phyloP scores from a whole-genome alignment of 371 early-diverging fungal genomes.

The Syncephalastrum racemosum region DNA sequence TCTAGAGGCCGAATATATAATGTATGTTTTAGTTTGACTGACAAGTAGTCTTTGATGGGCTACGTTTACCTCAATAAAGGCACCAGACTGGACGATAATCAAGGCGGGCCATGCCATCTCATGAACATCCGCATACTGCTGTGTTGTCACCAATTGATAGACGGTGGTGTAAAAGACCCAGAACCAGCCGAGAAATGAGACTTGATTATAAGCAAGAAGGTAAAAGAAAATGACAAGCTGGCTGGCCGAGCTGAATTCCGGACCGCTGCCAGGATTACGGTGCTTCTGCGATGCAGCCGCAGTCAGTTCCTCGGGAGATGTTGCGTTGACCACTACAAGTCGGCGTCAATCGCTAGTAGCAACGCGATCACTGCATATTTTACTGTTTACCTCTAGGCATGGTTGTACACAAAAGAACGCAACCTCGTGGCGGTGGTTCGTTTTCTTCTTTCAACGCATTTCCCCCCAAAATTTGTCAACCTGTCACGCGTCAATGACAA shows the following conservation, averaged over 20 bases:
- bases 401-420: no score
- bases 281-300: slow-evolving; percentile 3
- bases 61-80: slow-evolving; percentile 68
- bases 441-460: no score
- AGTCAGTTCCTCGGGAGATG: slow-evolving; percentile 1
- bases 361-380: no score
- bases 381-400: slow-evolving; percentile 3
- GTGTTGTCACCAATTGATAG: slow-evolving; percentile 46
- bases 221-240: slow-evolving; percentile 40
- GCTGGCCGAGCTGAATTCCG: slow-evolving; percentile 11
- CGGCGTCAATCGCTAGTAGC: no score
- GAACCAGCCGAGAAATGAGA: slow-evolving; percentile 75
- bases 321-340: slow-evolving; percentile 3
- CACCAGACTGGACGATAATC: slow-evolving; percentile 73
- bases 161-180: slow-evolving; percentile 62
- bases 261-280: slow-evolving; percentile 1
- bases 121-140: slow-evolving; percentile 59
- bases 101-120: slow-evolving; percentile 56
- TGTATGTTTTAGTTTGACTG: not conserved
- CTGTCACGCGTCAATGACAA: no score
- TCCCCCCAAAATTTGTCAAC: no score
- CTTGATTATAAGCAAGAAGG: slow-evolving; percentile 78
- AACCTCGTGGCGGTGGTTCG: no score
- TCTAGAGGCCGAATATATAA: slow-evolving; percentile 19
- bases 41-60: not conserved